Evolutionary conservation across 2,329 filamentous ascomycete species (phyloP), one percentile per base, ranked within the genome.

Genomic region (Hirsutella minnesotensis): DNA sequence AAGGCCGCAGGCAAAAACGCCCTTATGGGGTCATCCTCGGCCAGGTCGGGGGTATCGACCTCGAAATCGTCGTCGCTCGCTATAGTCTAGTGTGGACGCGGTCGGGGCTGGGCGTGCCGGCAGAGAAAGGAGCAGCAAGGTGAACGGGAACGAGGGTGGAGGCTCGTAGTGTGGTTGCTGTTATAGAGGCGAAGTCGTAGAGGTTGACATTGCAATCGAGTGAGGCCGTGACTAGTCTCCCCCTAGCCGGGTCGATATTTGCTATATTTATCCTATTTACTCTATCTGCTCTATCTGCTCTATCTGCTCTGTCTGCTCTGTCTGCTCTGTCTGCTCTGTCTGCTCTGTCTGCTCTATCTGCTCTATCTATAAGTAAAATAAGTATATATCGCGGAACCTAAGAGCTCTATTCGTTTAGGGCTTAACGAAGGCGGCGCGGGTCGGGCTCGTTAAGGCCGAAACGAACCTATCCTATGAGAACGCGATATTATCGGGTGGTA

Each of bases 181-280:
- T 95, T 83, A 98, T 94, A 38, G 89, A 86, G 3, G 89, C 80
- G 60, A 98, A 94, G 59, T 98, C 90, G 65, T 95, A 88, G 16
- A 98, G 72, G 58, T 95, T 96, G 54, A 96, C 68, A 1, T 79
- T 86, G 61, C 88, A 94, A 63, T 98, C 92, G 47, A 83, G 84
- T 4, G 89, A 95, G 19, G 85, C 89, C n/a, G 87, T 92, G 39
- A 90, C 79, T 57, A 98, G 69, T 53, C 92, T 78, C 38, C 81
- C 82, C 10, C 92, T 92, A 0, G 88, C 80, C 1, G 86, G 81
- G 63, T 98, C 92, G 39, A 95, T n/a, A n/a, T n/a, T n/a, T n/a
- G n/a, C n/a, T n/a, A n/a, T n/a, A n/a, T n/a, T n/a, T n/a, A n/a
- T n/a, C n/a, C n/a, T n/a, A n/a, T n/a, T n/a, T n/a, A n/a, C n/a